These are phyloP conservation scores for Candida dajiaensis DNA, from an alignment of 805 yeast species.

Conservation along the genomic window DNA sequence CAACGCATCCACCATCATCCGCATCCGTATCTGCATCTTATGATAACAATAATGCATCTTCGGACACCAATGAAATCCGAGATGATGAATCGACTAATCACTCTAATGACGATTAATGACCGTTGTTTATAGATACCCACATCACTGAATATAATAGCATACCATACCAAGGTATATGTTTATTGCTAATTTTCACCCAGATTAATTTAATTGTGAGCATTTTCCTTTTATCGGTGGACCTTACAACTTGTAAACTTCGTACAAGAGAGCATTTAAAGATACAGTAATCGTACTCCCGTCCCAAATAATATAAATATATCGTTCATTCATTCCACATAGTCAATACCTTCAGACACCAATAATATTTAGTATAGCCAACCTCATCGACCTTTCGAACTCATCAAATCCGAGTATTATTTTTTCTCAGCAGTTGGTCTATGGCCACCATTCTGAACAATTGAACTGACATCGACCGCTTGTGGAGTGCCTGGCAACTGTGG, in stretches of 20 bases:
- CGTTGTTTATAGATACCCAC: not conserved
- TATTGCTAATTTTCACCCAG: no score
- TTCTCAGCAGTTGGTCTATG: conserved; percentile 4
- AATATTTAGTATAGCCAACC: no score
- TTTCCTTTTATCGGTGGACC: no score
- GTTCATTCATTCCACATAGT: no score
- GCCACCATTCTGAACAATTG: conserved; percentile 3
- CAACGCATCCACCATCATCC: not conserved
- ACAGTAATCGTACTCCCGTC: no score
- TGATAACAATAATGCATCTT: not conserved
- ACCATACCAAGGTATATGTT: not conserved
- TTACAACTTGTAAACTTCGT: no score
- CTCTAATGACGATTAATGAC: not conserved
- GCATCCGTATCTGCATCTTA: not conserved
- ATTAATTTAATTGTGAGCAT: no score
- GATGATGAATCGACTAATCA: not conserved
- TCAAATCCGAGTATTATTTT: not conserved
- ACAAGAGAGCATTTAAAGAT: no score
- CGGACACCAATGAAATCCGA: not conserved
- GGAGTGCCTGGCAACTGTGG: not conserved
- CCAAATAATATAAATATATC: no score
- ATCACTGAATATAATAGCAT: not conserved
- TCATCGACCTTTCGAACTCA: no score
- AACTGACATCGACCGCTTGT: not conserved
- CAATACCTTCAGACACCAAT: no score